A percentile compares a stretch with the other conserved stretches of the same genome.
phyloP scores from a whole-genome alignment of 768 basidiomycete genomes.

The Mycena chlorophos region DNA sequence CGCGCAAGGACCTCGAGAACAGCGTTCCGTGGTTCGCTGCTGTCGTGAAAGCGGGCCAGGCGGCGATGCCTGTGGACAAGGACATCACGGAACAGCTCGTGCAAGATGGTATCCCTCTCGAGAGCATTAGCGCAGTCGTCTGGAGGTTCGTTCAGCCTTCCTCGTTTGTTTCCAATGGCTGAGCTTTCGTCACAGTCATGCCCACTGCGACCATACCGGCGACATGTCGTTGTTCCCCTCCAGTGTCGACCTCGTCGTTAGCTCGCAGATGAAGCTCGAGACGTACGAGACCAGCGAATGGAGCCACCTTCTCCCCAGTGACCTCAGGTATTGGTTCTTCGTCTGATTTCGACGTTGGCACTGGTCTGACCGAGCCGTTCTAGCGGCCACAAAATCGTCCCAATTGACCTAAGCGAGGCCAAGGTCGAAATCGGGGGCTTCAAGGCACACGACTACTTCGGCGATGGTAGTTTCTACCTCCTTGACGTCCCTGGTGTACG shows the following conservation, averaged over 20 bases:
- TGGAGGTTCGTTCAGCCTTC: slow-evolving; percentile 9
- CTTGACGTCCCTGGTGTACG: slow-evolving; percentile 20
- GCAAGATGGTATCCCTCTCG: slow-evolving; percentile 3
- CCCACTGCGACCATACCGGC: slow-evolving; percentile 14
- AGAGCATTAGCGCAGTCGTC: slow-evolving; percentile 11
- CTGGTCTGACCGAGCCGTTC: background rate
- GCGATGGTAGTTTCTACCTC: slow-evolving; percentile 23
- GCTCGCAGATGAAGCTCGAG: background rate
- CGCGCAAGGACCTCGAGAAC: slow-evolving; percentile 7
- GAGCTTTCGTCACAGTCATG: background rate
- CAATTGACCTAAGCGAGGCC: slow-evolving; percentile 9
- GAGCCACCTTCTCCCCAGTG: slow-evolving; percentile 2
- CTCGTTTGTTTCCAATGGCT: background rate
- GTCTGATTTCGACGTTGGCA: background rate
- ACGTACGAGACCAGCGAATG: slow-evolving; percentile 2
- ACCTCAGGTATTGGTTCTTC: slow-evolving; percentile 14
- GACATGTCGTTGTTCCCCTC: slow-evolving; percentile 15
- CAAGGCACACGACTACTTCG: slow-evolving; percentile 16
- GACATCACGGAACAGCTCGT: slow-evolving; percentile 9
- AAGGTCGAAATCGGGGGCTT: slow-evolving; percentile 15
- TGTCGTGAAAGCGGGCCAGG: background rate
- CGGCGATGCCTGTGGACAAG: slow-evolving; percentile 1
- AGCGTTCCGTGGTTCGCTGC: background rate
- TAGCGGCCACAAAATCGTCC: slow-evolving; percentile 15
- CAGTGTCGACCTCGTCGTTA: slow-evolving; percentile 10